phyloP scores from a whole-genome alignment of 768 basidiomycete genomes.

The Pholiota microspora region DNA sequence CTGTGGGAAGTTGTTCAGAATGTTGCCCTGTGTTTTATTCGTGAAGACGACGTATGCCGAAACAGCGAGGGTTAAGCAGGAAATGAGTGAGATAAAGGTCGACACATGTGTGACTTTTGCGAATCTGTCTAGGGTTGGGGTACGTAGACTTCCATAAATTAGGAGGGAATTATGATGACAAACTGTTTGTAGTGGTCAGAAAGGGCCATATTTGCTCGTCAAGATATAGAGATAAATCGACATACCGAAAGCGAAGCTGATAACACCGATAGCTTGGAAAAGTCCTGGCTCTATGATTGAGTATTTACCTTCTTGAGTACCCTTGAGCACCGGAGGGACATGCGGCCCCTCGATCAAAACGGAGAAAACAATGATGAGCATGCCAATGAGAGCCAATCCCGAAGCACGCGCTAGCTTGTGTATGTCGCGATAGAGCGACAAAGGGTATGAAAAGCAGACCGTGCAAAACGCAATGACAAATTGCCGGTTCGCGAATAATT shows the following conservation, averaged over 20 bases:
- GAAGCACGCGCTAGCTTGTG: conserved; percentile 95
- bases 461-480: conserved; percentile 90
- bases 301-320: conserved; percentile 71
- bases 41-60: conserved; percentile 90
- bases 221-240: not conserved
- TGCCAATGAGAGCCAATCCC: conserved; percentile 86
- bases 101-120: conserved; percentile 91
- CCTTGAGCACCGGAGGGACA: conserved; percentile 70
- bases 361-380: conserved; percentile 88
- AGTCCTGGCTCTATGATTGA: conserved; percentile 77
- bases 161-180: conserved; percentile 98
- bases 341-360: conserved; percentile 83
- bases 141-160: conserved; percentile 91
- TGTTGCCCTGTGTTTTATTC: conserved; percentile 91
- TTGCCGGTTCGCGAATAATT: conserved; percentile 78
- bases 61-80: conserved; percentile 82
- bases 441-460: conserved; percentile 85
- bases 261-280: conserved; percentile 96
- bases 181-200: conserved; percentile 38
- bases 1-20: conserved; percentile 89
- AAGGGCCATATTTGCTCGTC: conserved; percentile 1
- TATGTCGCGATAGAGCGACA: conserved; percentile 95
- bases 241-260: conserved; percentile 84
- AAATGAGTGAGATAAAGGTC: conserved; percentile 77
- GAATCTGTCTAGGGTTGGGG: conserved; percentile 94